These are phyloP conservation scores for Tardiomyces blankii DNA, from an alignment of 1,139 yeast species.

Conservation along the genomic window DNA sequence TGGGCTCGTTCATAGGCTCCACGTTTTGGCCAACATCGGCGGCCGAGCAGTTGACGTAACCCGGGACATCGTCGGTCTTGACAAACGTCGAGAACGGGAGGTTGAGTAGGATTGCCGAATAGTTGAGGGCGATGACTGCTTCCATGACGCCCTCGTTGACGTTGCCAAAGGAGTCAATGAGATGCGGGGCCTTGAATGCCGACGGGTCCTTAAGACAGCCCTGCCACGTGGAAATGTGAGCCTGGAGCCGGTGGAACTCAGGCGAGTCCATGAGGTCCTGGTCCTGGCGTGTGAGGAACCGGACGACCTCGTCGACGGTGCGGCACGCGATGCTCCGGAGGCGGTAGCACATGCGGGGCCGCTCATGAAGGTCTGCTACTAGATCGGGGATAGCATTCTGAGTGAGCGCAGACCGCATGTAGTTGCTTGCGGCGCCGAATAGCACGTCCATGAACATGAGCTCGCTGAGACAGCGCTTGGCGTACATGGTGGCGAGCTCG, in stretches of 20 bases:
- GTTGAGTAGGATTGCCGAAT: not conserved
- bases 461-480: not conserved
- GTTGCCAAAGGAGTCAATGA: not conserved
- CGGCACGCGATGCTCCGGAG: not conserved
- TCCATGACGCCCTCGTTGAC: not conserved
- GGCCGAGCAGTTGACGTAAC: not conserved
- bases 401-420: not conserved
- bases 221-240: not conserved
- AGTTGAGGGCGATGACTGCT: not conserved
- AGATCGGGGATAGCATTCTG: not conserved
- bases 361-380: not conserved
- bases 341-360: not conserved
- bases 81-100: not conserved
- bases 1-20: not conserved
- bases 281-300: not conserved
- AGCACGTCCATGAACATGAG: not conserved
- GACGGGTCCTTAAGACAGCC: not conserved
- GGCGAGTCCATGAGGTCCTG: conserved; percentile 6
- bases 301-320: not conserved
- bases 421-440: not conserved
- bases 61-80: not conserved
- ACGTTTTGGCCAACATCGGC: not conserved
- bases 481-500: not conserved
- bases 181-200: not conserved
- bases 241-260: conserved; percentile 8